Percentiles rank a stretch among this genome's conserved stretches.
phyloP scores from a whole-genome alignment of 371 early-diverging fungal species.

The Lichtheimia ramosa region DNA sequence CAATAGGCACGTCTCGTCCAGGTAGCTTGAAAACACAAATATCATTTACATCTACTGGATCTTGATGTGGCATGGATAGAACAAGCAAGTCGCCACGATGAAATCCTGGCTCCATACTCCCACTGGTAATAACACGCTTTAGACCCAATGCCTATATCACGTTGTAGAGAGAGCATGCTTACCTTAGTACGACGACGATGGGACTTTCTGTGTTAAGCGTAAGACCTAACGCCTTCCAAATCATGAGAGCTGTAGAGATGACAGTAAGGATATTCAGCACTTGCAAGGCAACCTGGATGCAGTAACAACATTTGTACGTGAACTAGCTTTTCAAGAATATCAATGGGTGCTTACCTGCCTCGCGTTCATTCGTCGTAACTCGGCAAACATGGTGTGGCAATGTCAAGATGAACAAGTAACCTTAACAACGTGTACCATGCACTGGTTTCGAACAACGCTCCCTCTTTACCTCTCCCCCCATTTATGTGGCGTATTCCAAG shows the following conservation, averaged over 20 bases:
- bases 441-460: neutral
- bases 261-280: conserved; percentile 83
- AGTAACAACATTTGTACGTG: neutral
- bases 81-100: conserved; percentile 97
- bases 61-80: conserved; percentile 66
- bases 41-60: conserved; percentile 87
- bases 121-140: conserved; percentile 55
- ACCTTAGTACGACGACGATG: conserved; percentile 96
- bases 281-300: conserved; percentile 58
- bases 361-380: conserved; percentile 49
- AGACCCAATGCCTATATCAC: neutral
- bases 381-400: conserved; percentile 34
- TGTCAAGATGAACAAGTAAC: neutral
- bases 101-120: conserved; percentile 99
- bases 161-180: neutral
- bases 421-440: no score
- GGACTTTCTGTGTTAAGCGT: conserved; percentile 95
- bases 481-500: no score
- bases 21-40: conserved; percentile 96
- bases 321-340: neutral
- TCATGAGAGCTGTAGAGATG: conserved; percentile 92
- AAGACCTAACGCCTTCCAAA: conserved; percentile 92
- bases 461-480: neutral
- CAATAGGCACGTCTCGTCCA: conserved; percentile 95
- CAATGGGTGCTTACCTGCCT: conserved; percentile 30